Evolutionary conservation across 2,329 filamentous ascomycete species (phyloP), one percentile per base, ranked within the genome.

Genomic region (Emmonsiellopsis sp.): DNA sequence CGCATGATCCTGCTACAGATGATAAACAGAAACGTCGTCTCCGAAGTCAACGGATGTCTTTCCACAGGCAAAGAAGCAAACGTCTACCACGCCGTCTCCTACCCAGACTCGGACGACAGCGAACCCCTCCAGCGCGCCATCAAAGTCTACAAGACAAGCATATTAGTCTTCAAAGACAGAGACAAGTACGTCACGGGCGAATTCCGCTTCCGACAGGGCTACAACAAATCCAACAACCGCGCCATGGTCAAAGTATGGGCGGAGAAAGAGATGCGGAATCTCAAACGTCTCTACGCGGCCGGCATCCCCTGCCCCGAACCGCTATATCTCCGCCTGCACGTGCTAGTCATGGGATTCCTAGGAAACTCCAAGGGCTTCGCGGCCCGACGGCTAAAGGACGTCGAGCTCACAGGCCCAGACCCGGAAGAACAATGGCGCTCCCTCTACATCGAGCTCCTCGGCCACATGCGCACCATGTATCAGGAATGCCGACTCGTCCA

Each of bases 181-280:
- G 91, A 96, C 72, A 86, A 90, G 64, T 98, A 98, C 71, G 93
- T 98, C 58, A 87, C 86, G 0, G 93, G 93, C 60, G 93, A 98
- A 72, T 90, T 91, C 72, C 80, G 93, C 26, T 98, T 98, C 77
- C 83, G 89, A 61, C 80, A 84, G 57, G 92, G 92, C 49, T 93
- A 92, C 67, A 93, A 92, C 73, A 97, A 96, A 76, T 87, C 87
- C 60, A 95, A 90, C 73, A 95, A 90, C 74, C 83, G 91, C 48
- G 90, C 92, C 61, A 97, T 97, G 92, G 92, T 98, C 61, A 95
- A 95, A 71, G 78, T 96, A 26, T 98, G 93, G 93, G 94, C 94
- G 0, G 92, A 98, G 73, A 98, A 98, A 73, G 93, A 98, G 73
- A 95, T 94, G 75, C 83, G 93, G 42, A 98, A 98, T 71, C 72